Evolutionary conservation across 2,329 filamentous ascomycete species (phyloP), one percentile per base, ranked within the genome.

Genomic region (Trichoderma atroviride): DNA sequence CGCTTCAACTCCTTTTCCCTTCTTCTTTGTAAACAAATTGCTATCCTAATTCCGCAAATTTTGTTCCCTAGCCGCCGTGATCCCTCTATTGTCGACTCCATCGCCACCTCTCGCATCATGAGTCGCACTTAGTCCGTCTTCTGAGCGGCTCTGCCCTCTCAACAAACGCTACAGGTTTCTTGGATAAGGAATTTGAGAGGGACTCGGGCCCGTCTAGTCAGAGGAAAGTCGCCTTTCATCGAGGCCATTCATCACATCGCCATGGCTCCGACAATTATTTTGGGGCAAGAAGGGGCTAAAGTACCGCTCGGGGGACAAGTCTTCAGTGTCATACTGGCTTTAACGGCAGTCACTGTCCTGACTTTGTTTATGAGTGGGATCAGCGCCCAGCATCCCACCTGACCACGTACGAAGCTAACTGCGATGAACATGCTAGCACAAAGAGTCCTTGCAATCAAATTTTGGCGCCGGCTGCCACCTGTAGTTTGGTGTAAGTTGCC

Each of bases 401-500:
- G 14, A 19, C 40, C 31, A 16, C 40, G 24, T 47, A 4, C 19
- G 55, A 59, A 67, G 55, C 64, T 67, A 22, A 67, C 1, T 13
- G 55, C 22, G 2, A 3, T 47, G 47, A 14, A 4, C 3, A 5
- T 27, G 0, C 19, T 59, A 83, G 81, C 77, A 19, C 79, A 83
- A 60, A 78, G 81, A 71, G 73, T 77, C 13, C 72, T 78, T 24
- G 77, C 74, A 11, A 77, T 83, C 53, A 81, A 75, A 70, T 71
- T 73, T 6, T 84, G 83, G 82, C 74, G 71, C 40, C 79, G 77
- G 66, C 71, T 85, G 37, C 82, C 83, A 1, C 76, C 81, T 40
- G 79, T 82, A 22, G 76, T 81, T 9, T 83, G 82, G 82, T 71
- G 83, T 84, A 76, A 73, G 81, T 79, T 5, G 24, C 1, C 5